Conservation (phyloP, 106 monocot genomes). For the Phalaenopsis equestris region DNA sequence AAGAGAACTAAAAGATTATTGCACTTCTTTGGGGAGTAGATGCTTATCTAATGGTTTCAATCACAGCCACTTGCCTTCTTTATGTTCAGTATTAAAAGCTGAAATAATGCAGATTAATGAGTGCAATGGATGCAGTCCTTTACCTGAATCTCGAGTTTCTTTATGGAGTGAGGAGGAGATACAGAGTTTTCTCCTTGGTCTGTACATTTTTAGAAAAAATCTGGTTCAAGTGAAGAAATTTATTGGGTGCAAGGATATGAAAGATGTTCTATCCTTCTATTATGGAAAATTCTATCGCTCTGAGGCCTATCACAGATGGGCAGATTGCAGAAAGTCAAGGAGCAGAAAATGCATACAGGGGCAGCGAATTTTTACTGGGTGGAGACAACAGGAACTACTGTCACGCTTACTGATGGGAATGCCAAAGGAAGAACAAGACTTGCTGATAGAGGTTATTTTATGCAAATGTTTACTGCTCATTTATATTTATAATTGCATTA, state of each 20-base stretch:
- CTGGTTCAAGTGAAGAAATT: constrained; percentile 47
- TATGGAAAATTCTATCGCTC: constrained; percentile 82
- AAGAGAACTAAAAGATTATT: not conserved
- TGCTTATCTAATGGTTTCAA: not conserved
- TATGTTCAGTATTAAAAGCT: not conserved
- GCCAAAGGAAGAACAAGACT: constrained; percentile 27
- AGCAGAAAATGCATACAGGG: constrained; percentile 58
- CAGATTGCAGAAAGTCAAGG: constrained; percentile 52
- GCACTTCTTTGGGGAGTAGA: not conserved
- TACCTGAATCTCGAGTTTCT: constrained; percentile 32
- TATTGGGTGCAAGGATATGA: constrained; percentile 47
- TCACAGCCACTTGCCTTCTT: not conserved
- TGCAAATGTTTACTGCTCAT: not conserved
- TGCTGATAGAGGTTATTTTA: constrained; percentile 51
- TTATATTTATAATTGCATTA: not conserved
- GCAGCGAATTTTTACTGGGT: constrained; percentile 63
- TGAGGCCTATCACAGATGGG: constrained; percentile 70
- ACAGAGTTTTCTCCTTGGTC: constrained; percentile 70
- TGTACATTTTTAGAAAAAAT: constrained; percentile 87
- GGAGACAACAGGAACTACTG: constrained; percentile 72
- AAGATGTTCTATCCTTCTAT: constrained; percentile 66
- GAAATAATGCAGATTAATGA: not conserved
- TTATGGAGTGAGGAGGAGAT: constrained; percentile 50
- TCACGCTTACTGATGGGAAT: constrained; percentile 6
- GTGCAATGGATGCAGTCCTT: constrained; percentile 10